Base-by-base conservation (phyloP, 371 early-diverging fungal species). In the Blastocladiella emersonii region DNA sequence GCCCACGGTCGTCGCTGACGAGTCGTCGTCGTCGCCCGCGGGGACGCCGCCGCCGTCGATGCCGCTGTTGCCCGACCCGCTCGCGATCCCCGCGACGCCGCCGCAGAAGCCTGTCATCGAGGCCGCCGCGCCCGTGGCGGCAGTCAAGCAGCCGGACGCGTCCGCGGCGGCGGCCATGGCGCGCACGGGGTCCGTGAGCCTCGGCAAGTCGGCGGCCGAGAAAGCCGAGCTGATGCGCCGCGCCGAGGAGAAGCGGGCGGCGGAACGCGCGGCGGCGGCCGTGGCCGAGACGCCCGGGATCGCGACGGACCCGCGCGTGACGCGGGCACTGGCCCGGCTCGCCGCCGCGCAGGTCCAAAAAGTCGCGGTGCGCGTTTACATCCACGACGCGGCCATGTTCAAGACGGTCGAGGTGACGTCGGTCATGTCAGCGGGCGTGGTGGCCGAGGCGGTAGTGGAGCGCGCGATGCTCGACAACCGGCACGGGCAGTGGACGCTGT, bases 281-380 rank as follows among this genome's bases (percentile, higher is more conserved):
- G 15, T 25, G 19, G 48, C 48, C 19, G 48, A 48, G 48, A n/a
- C 8, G 48, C 23, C 23, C 41, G 19, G 35, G 17, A 34, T 17
- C 21, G 19, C 34, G 34, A 43, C 25, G 32, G 61, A 61, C 34
- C 61, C 61, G 30, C 41, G 59, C 25, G 62, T 62, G 8, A 19
- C 55, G 0, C 2, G 0, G 13, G 62, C 62, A 4, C 36, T 62
- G 15, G 56, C n/a, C 17, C 7, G 21, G 32, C 43, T 62, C n/a
- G 57, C 57, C 1, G 27, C n/a, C n/a, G 37, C 69, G 23, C 68
- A 72, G 13, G 69, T 72, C 61, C 76, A 72, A 34, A 69, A 81
- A 64, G 78, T 90, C 23, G 86, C 90, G 0, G 85, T 83, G n/a
- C 80, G 91, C 37, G 87, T 93, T 34, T 92, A 89, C 67, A 87